phyloP scores from a whole-genome alignment of 2,329 filamentous ascomycete species.

The Xylariaceae sp. region DNA sequence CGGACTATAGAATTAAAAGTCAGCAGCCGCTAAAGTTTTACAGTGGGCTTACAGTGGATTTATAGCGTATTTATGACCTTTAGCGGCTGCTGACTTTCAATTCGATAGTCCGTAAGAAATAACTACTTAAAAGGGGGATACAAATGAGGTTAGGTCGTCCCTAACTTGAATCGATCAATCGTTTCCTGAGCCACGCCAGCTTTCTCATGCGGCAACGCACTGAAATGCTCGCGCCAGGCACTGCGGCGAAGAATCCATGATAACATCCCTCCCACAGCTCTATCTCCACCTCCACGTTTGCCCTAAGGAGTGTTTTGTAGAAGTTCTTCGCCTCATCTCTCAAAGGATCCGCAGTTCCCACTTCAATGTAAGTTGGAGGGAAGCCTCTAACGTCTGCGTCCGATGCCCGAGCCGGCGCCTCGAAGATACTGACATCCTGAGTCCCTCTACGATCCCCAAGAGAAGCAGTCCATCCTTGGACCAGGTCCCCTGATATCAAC shows the following conservation, averaged over 20 bases:
- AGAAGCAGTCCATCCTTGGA: constrained; percentile 16
- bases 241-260: constrained; percentile 22
- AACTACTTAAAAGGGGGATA: no score
- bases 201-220: constrained; percentile 16
- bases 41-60: no score
- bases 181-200: constrained; percentile 15
- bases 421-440: constrained; percentile 15
- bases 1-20: no score
- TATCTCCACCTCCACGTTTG: constrained; percentile 15
- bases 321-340: constrained; percentile 17
- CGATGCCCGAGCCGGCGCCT: constrained; percentile 20
- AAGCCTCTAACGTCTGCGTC: constrained; percentile 11
- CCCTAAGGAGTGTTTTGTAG: constrained; percentile 5
- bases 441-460: constrained; percentile 13
- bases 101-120: no score
- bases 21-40: no score
- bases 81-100: no score
- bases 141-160: no score
- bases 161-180: background rate
- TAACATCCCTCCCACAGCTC: constrained; percentile 16
- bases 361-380: constrained; percentile 20
- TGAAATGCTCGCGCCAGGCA: constrained; percentile 14
- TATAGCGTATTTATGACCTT: no score
- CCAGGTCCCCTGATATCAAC: constrained; percentile 16
- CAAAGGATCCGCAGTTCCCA: constrained; percentile 18